These are phyloP conservation scores for Spinacia oleracea DNA, from an alignment of 179 eudicot species.

Conservation along the genomic window DNA sequence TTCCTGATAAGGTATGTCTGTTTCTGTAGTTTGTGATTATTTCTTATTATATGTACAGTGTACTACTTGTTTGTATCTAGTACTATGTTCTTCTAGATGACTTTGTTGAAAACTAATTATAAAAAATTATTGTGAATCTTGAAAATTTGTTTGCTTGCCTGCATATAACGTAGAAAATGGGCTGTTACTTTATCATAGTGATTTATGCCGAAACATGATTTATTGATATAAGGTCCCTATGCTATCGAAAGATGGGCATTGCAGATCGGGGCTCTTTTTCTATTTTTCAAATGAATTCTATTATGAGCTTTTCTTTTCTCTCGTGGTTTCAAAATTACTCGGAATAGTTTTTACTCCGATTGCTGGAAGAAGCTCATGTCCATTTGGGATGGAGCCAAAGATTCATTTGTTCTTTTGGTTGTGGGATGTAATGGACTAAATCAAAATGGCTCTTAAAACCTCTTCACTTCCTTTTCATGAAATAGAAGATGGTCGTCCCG, in stretches of 20 bases:
- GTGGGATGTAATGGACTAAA: no score
- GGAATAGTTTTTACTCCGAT: background rate
- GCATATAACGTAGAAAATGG: background rate
- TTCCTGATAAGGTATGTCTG: constrained; percentile 67
- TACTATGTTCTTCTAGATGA: background rate
- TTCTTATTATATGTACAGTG: background rate
- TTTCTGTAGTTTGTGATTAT: constrained; percentile 5
- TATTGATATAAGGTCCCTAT: background rate
- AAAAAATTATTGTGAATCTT: background rate
- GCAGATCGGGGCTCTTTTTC: background rate
- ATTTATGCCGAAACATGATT: background rate
- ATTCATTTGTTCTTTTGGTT: no score
- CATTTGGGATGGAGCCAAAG: no score
- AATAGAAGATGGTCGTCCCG: no score
- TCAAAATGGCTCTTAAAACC: no score
- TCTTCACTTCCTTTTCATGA: no score
- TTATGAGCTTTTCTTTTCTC: background rate
- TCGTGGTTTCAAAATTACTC: background rate
- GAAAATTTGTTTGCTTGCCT: background rate
- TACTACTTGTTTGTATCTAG: background rate
- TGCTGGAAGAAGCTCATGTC: background rate
- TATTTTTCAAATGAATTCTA: background rate
- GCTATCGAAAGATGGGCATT: background rate
- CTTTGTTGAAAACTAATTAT: background rate
- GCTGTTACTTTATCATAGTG: background rate